phyloP scores from a whole-genome alignment of 495 filamentous ascomycete genomes.

The Pyronema domesticum region DNA sequence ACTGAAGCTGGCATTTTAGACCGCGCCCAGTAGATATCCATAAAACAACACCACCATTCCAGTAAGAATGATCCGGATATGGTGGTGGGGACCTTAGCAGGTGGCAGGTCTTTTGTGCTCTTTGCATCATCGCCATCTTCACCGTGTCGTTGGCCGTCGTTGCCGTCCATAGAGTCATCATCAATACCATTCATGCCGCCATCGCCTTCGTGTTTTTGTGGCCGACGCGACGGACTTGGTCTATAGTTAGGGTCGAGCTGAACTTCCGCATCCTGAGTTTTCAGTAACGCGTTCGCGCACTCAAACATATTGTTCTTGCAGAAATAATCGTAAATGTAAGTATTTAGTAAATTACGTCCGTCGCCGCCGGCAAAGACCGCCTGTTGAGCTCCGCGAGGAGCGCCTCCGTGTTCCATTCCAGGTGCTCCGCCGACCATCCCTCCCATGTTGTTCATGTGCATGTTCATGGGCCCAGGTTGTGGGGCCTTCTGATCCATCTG shows the following conservation, averaged over 20 bases:
- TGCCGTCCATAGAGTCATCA: conserved; percentile 64
- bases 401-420: conserved; percentile 7
- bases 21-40: conserved; percentile 77
- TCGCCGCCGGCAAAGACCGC: neutral
- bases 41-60: conserved; percentile 94
- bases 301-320: conserved; percentile 64
- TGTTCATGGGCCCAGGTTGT: conserved; percentile 32
- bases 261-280: conserved; percentile 12
- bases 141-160: conserved; percentile 21
- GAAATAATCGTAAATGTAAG: conserved; percentile 96
- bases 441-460: conserved; percentile 28
- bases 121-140: conserved; percentile 20
- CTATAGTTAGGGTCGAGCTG: conserved; percentile 11
- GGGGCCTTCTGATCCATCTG: conserved; percentile 43
- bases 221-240: conserved; percentile 22
- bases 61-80: conserved; percentile 63
- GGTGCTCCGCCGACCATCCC: conserved; percentile 8
- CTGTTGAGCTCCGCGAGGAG: conserved; percentile 10
- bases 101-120: conserved; percentile 47
- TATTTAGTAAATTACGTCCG: conserved; percentile 43
- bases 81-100: conserved; percentile 45
- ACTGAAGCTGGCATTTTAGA: conserved; percentile 8
- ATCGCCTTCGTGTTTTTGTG: conserved; percentile 38
- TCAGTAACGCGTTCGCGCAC: conserved; percentile 52
- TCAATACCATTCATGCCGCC: conserved; percentile 54